Evolutionary conservation across 2,329 filamentous ascomycete genomes (phyloP).

Genomic region (Aspergillus sp.): DNA sequence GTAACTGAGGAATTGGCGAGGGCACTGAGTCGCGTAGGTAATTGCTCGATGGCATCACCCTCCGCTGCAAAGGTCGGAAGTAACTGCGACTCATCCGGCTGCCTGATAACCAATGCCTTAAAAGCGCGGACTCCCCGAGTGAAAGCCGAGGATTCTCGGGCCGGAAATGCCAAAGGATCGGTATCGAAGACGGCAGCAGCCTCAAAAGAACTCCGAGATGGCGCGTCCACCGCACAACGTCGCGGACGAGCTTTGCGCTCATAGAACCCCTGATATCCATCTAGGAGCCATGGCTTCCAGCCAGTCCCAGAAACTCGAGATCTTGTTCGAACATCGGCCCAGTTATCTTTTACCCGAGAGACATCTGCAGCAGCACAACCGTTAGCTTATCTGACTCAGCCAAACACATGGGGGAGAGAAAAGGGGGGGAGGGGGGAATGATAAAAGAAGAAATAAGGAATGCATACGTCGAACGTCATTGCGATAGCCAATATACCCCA

Average conservation of each 20-base stretch:
- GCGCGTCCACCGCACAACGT: constrained; percentile 14
- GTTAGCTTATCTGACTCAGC: neutral
- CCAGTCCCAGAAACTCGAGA: constrained; percentile 15
- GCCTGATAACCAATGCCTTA: constrained; percentile 32
- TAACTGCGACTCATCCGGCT: constrained; percentile 28
- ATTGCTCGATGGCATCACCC: constrained; percentile 13
- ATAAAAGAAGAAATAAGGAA: neutral
- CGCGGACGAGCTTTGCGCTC: constrained; percentile 15
- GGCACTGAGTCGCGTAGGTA: constrained; percentile 10
- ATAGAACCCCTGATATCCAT: constrained; percentile 11
- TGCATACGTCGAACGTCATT: constrained; percentile 31
- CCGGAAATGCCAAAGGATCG: constrained; percentile 18
- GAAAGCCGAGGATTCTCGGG: constrained; percentile 28
- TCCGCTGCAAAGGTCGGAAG: constrained; percentile 25
- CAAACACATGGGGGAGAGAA: constrained; percentile 5
- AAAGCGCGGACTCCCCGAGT: constrained; percentile 33
- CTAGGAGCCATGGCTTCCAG: constrained; percentile 22
- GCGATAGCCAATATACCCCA: constrained; percentile 30
- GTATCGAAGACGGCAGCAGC: constrained; percentile 21
- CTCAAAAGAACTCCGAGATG: constrained; percentile 23
- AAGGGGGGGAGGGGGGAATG: neutral
- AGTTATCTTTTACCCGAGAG: constrained; percentile 29
- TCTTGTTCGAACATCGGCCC: constrained; percentile 20
- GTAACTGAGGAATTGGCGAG: constrained; percentile 16
- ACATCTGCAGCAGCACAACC: constrained; percentile 22